Base-by-base conservation (phyloP, 1,139 yeast species). In the Taphrina pruni region DNA sequence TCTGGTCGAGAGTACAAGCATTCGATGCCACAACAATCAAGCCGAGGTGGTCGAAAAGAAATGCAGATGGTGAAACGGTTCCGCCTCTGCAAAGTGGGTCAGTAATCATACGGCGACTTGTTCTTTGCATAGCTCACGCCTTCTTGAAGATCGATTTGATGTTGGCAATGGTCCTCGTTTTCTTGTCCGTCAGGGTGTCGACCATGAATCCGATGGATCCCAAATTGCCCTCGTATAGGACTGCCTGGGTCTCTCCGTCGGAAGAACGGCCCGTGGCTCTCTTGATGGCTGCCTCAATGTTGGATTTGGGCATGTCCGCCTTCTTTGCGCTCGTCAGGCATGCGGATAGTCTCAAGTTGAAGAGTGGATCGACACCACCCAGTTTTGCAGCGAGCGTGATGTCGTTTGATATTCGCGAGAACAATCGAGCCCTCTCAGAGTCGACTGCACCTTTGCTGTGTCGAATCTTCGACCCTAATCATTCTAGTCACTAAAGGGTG, bases 371-470 rank as follows among this genome's bases (percentile, higher is more conserved):
- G 0, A 85, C 75, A 0, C 88, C 88, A 1, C 90, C 90, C 66
- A 81, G 80, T 73, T 87, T 86, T 0, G 90, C 94, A 65, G 94
- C 89, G 54, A 89, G 83, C 14, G 88, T 86, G 70, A 94, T 90
- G 75, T 87, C 84, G 67, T 86, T 85, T 12, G 97, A 89, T 75
- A 89, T 82, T 74, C 88, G 85, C 73, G 89, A 88, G 9, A 93
- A 88, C 65, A 87, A 82, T 71, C 87, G 85, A 70, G 91, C 87
- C 75, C 86, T 86, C 72, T 85, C 86, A 17, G 93, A 90, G 78
- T 94, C 99, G 76, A 92, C 91, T 73, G 91, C 90, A 70, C 96
- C 96, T 79, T 94, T 94, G 77, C 90, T 96, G 76, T 92, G 97
- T 76, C 92, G 88, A 73, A 94, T 94, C 68, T 90, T 91, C 57